Conservation (phyloP, 371 early-diverging fungal genomes). For the Massospora cicadina region DNA sequence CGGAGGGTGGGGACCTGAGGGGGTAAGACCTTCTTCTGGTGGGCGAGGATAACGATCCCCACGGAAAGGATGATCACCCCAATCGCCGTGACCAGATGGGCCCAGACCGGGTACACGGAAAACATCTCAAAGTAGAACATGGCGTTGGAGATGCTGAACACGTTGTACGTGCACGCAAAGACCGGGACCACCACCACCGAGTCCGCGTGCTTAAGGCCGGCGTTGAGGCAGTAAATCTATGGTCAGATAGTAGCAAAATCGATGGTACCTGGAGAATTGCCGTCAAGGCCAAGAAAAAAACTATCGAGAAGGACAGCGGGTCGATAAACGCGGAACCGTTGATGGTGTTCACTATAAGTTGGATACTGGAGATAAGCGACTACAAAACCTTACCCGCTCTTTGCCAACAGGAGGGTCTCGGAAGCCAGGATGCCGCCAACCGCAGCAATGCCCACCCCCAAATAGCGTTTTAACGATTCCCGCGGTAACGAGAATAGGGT, state of each 20-base stretch:
- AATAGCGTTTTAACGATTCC: conserved; percentile 23
- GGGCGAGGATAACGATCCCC: neutral
- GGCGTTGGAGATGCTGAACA: neutral
- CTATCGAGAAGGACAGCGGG: no score
- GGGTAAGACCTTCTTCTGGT: no score
- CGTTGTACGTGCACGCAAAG: neutral
- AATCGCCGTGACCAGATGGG: neutral
- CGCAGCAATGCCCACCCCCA: conserved; percentile 38
- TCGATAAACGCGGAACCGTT: no score
- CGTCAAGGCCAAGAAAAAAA: no score
- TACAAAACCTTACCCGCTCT: conserved; percentile 27
- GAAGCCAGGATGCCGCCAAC: conserved; percentile 45
- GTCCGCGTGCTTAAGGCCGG: neutral
- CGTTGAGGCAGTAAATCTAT: conserved; percentile 18
- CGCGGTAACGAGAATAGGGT: neutral
- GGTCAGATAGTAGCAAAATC: no score
- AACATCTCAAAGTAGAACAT: neutral
- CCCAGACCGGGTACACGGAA: neutral
- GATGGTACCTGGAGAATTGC: no score
- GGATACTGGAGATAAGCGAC: no score
- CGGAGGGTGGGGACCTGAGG: no score
- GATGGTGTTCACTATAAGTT: no score
- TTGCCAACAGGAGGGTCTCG: conserved; percentile 41
- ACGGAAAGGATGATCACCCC: neutral
- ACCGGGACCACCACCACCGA: neutral